These are phyloP conservation scores for Lipomyces lipofer DNA, from an alignment of 805 yeast genomes.

Conservation along the genomic window DNA sequence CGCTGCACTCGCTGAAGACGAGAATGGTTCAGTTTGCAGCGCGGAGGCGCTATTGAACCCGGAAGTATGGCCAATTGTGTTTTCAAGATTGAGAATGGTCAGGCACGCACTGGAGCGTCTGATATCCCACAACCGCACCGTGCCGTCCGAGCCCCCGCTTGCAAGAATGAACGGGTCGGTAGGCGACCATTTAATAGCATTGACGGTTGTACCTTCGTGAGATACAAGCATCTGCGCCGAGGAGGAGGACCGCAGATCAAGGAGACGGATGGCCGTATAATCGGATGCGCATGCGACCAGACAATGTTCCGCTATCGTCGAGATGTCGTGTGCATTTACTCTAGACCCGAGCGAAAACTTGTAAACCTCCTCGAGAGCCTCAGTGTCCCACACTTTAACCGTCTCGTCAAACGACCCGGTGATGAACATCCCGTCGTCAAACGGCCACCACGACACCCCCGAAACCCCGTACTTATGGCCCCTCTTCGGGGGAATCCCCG, in stretches of 20 bases:
- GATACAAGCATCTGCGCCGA: slow-evolving; percentile 27
- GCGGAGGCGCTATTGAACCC: slow-evolving; percentile 16
- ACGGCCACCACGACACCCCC: slow-evolving; percentile 82
- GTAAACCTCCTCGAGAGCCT: slow-evolving; percentile 63
- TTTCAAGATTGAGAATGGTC: slow-evolving; percentile 58
- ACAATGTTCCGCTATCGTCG: slow-evolving; percentile 46
- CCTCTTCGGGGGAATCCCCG: slow-evolving; percentile 11
- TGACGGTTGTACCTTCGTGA: slow-evolving; percentile 38
- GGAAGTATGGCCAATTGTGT: slow-evolving; percentile 11
- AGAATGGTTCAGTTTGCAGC: slow-evolving; percentile 20
- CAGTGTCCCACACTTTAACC: slow-evolving; percentile 80
- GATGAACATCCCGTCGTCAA: slow-evolving; percentile 81
- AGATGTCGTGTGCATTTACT: slow-evolving; percentile 67
- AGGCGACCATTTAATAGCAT: slow-evolving; percentile 77
- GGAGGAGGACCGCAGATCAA: slow-evolving; percentile 27
- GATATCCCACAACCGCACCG: slow-evolving; percentile 82
- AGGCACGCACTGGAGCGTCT: slow-evolving; percentile 66
- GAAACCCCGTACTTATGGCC: slow-evolving; percentile 76
- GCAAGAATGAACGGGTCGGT: slow-evolving; percentile 59
- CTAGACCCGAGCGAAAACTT: slow-evolving; percentile 61
- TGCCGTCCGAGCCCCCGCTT: slow-evolving; percentile 80
- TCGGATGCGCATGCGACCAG: slow-evolving; percentile 71
- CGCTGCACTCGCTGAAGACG: slow-evolving; percentile 12
- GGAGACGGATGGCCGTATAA: slow-evolving; percentile 63
- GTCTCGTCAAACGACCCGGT: slow-evolving; percentile 78